phyloP scores from a whole-genome alignment of 176 grass and related monocot genomes.

The Oryza officinalis region DNA sequence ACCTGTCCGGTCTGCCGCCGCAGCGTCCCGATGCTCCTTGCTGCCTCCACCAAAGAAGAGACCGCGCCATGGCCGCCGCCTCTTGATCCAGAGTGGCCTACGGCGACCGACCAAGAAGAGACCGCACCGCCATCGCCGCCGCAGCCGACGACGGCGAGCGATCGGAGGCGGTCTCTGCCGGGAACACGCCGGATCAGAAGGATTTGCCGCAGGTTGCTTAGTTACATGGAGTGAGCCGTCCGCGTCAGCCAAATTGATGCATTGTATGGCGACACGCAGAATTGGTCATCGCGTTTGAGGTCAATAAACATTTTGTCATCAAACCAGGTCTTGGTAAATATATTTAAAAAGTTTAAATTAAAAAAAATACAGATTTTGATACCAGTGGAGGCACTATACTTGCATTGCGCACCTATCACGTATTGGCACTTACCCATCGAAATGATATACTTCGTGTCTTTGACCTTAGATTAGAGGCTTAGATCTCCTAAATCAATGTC shows the following conservation, averaged over 20 bases:
- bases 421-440: neutral
- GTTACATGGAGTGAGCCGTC: neutral
- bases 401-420: too few species aligned
- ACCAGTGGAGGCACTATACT: too few species aligned
- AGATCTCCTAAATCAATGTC: neutral
- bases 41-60: too few species aligned
- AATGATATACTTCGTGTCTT: neutral
- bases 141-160: neutral
- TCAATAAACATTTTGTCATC: neutral
- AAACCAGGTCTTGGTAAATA: too few species aligned
- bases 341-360: too few species aligned
- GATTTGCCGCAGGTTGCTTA: slow-evolving; percentile 16
- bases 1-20: slow-evolving; percentile 42
- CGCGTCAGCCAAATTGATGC: neutral
- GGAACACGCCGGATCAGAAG: slow-evolving; percentile 12
- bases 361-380: too few species aligned
- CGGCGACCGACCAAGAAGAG: neutral
- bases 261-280: neutral
- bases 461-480: neutral
- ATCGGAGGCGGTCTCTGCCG: slow-evolving; percentile 6
- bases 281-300: neutral
- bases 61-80: too few species aligned
- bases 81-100: too few species aligned
- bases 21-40: neutral
- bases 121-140: neutral